These are phyloP conservation scores for Colletotrichum spinosum DNA, from an alignment of 2,329 filamentous ascomycete species.

Conservation along the genomic window DNA sequence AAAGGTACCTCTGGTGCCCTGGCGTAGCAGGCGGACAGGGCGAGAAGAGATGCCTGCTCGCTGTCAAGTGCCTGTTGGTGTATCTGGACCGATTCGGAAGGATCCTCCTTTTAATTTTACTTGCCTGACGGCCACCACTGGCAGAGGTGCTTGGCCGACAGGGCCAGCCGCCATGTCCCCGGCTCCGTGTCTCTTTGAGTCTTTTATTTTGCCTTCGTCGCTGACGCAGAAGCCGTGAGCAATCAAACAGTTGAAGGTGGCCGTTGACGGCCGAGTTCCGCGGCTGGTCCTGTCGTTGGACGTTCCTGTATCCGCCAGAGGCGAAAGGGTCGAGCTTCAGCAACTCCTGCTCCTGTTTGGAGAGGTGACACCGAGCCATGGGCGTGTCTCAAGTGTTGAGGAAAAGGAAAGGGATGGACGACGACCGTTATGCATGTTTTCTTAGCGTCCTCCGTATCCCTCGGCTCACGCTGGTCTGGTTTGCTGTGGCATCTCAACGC, in stretches of 20 bases:
- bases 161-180: constrained; percentile 26
- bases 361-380: constrained; percentile 23
- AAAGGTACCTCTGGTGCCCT: no score
- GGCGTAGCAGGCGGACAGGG: no score
- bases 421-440: constrained; percentile 20
- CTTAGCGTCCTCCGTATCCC: constrained; percentile 4
- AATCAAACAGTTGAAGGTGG: no score
- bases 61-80: no score
- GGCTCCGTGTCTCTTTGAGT: not conserved
- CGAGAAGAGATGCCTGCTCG: no score
- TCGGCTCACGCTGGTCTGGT: not conserved
- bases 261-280: no score
- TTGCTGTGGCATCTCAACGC: not conserved
- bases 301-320: not conserved
- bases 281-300: no score
- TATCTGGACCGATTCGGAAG: constrained; percentile 27
- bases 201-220: no score
- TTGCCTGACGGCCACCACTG: constrained; percentile 27
- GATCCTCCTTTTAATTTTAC: constrained; percentile 38
- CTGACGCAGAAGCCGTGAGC: no score
- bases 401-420: constrained; percentile 23
- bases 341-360: constrained; percentile 27
- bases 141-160: constrained; percentile 15
- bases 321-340: constrained; percentile 1
- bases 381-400: constrained; percentile 25